phyloP scores from a whole-genome alignment of 768 basidiomycete species.

The Sarcomyxa edulis region DNA sequence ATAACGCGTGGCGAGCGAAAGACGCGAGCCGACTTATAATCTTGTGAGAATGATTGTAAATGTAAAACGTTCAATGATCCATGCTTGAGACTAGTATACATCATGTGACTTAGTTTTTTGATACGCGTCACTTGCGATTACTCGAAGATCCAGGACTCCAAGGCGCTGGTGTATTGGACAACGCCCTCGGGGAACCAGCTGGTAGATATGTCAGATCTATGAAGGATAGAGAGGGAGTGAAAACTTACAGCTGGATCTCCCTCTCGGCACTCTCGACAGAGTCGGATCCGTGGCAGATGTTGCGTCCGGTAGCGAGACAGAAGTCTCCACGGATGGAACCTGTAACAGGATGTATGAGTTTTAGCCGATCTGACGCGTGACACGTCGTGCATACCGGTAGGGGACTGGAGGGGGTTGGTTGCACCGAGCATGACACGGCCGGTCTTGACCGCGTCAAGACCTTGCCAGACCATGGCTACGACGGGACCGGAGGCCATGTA shows the following conservation, averaged over 20 bases:
- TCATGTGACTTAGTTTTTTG: slow-evolving; percentile 13
- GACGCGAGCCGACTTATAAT: no score
- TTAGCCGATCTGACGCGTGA: background rate
- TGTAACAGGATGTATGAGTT: slow-evolving; percentile 18
- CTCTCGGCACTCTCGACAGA: slow-evolving; percentile 87
- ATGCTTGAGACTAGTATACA: no score
- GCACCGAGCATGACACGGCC: slow-evolving; percentile 95
- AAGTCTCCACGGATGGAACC: slow-evolving; percentile 96
- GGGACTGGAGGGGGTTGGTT: slow-evolving; percentile 91
- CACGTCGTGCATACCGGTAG: slow-evolving; percentile 54
- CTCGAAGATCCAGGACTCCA: slow-evolving; percentile 79
- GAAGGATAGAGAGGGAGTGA: slow-evolving; percentile 2
- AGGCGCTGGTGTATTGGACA: slow-evolving; percentile 61
- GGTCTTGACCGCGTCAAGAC: slow-evolving; percentile 90
- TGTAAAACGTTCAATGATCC: slow-evolving; percentile 1
- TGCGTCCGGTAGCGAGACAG: slow-evolving; percentile 90
- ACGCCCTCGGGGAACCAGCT: slow-evolving; percentile 93
- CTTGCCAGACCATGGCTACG: slow-evolving; percentile 94
- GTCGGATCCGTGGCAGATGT: slow-evolving; percentile 91
- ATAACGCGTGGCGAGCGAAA: no score
- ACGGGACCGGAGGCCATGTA: slow-evolving; percentile 98
- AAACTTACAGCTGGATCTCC: slow-evolving; percentile 84
- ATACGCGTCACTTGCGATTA: slow-evolving; percentile 22
- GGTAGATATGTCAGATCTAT: slow-evolving; percentile 9
- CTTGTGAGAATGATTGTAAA: slow-evolving; percentile 1